Evolutionary conservation across 169 alveolate species (phyloP), one percentile per base, ranked within the genome.

Genomic region (Ichthyophthirius multifiliis): DNA sequence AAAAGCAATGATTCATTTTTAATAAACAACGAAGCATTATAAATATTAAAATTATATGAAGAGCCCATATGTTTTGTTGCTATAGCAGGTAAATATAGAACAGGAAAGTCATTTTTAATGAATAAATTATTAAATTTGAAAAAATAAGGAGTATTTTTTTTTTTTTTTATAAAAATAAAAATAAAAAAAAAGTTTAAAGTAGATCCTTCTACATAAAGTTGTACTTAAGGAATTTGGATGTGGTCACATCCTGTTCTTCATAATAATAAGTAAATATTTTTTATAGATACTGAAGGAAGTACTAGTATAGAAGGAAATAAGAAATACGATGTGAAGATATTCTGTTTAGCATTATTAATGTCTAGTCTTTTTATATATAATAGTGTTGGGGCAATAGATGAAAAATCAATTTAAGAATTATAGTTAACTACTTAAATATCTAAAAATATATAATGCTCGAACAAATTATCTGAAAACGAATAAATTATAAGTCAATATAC

Each of bases 71-170:
- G 90, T 27, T 85, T 94, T 62, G 95, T 92, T 1, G 79, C 95
- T 1, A 89, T 94, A 5, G 92, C 91, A 16, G 98, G 98, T 20
- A 92, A 94, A 64, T 90, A 94, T 55, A 88, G 98, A 74, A 94
- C 98, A 63, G 98, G 98, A 3, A 94, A 94, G 77, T 78, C 92
- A 76, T 94, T 87, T 74, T 64, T 93, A 1, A 80, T 94, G 62
- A 94, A 94, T 83, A 84, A 87, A 82, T 43, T 92, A 15, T 27
- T 81, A 34, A 71, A 81, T 47, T 43, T 48, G 13, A 31, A 76
- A 32, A 43, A 34, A 30, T 63, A 39, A 35, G 83, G 80, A 44
- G 71, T 55, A 55, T 27, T 18, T 55, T 1, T 27, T 10, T 9
- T 18, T 20, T 23, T 20, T 16, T n/a, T 4, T 75, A 67, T 10